Conservation (phyloP, 1,284 basidiomycete species). For the Mycena citricolor region DNA sequence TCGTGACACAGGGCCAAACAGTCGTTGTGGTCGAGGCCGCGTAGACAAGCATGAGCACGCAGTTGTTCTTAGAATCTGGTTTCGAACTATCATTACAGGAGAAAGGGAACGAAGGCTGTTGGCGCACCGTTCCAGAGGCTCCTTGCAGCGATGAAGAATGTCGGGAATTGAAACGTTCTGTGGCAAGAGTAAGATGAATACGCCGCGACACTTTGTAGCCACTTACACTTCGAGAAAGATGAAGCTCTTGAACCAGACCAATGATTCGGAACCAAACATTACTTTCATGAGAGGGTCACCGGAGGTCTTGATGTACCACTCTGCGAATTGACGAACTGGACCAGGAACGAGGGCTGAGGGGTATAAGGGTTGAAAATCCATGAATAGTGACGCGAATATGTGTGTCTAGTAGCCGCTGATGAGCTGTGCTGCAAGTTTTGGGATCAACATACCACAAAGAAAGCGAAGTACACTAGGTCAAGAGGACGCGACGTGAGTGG, state of each 20-base stretch:
- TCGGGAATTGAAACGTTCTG: slow-evolving; percentile 75
- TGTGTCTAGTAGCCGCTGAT: too few species aligned
- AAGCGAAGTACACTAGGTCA: slow-evolving; percentile 2
- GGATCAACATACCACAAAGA: slow-evolving; percentile 3
- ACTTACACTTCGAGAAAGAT: slow-evolving; percentile 56
- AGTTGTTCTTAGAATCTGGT: slow-evolving; percentile 46
- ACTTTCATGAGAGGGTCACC: slow-evolving; percentile 66
- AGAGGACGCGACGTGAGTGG: slow-evolving; percentile 1
- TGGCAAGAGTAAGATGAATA: slow-evolving; percentile 3
- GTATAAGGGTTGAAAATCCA: slow-evolving; percentile 73
- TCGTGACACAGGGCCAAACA: slow-evolving; percentile 66
- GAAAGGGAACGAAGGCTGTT: neutral
- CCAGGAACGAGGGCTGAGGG: slow-evolving; percentile 50
- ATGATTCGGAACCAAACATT: slow-evolving; percentile 41
- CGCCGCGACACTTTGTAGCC: neutral
- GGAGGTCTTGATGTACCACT: slow-evolving; percentile 49
- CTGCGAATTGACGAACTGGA: slow-evolving; percentile 41
- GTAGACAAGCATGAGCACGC: slow-evolving; percentile 66
- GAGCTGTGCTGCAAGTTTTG: too few species aligned
- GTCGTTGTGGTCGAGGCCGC: slow-evolving; percentile 79
- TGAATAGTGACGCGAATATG: slow-evolving; percentile 58
- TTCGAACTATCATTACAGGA: neutral
- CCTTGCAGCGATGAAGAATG: slow-evolving; percentile 67
- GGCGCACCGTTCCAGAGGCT: slow-evolving; percentile 66
- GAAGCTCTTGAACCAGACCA: slow-evolving; percentile 71